phyloP scores from a whole-genome alignment of 176 grass and related monocot species.

The Carex scoparia region DNA sequence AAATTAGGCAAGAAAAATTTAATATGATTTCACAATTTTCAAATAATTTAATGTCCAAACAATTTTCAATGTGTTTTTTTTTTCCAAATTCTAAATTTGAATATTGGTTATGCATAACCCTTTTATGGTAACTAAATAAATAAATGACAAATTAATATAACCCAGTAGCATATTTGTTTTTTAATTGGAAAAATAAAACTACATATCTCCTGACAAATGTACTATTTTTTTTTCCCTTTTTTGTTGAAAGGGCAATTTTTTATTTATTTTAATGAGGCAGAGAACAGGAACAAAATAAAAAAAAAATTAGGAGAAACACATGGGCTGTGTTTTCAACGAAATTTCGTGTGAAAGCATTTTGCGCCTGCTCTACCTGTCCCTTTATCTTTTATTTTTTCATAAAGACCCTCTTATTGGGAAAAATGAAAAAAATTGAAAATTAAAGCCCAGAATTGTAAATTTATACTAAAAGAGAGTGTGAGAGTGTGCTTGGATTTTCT shows the following conservation, averaged over 20 bases:
- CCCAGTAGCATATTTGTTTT: background rate
- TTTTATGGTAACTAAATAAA: background rate
- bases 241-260: background rate
- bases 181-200: background rate
- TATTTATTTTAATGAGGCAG: background rate
- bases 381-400: constrained; percentile 25
- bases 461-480: constrained; percentile 28
- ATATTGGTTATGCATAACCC: background rate
- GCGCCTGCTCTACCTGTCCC: constrained; percentile 53
- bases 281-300: background rate
- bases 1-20: background rate
- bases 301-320: constrained; percentile 7
- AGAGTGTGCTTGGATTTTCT: constrained; percentile 53
- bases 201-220: background rate
- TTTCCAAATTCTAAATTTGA: background rate
- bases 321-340: constrained; percentile 20
- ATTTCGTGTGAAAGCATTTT: constrained; percentile 46
- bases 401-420: constrained; percentile 32
- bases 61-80: background rate
- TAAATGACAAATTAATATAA: background rate
- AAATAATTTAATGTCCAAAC: background rate
- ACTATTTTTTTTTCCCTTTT: background rate
- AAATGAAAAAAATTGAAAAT: constrained; percentile 44
- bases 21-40: background rate
- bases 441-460: constrained; percentile 30